Base-by-base conservation (phyloP, 192 early-diverging fungal species). In the Backusella australiensis region DNA sequence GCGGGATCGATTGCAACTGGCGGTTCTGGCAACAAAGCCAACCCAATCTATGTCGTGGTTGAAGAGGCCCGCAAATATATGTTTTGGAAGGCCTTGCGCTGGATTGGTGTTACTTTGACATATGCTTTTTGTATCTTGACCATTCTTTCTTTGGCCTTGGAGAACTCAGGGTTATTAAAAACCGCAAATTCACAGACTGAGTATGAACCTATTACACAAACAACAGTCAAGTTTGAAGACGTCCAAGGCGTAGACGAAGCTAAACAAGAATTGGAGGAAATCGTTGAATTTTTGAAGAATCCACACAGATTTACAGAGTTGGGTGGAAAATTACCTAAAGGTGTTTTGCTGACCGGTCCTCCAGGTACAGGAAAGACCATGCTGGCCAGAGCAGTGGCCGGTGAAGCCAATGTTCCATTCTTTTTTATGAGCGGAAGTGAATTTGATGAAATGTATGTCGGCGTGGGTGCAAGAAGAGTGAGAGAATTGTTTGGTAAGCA, bases 391-490 rank as follows among this genome's bases (percentile, higher is more conserved):
- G 98, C 98, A 12, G 94, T 99, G 32, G 98, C 98, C 11, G 97
- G 97, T 15, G 97, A 99, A 83, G 97, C 98, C 15, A 95, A 90
- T 12, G 97, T 99, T 6, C 97, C 97, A 3, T 99, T 99, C 85
- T 99, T 99, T 81, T 97, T 97, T 81, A 98, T 99, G 97, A 92
- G 91, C 72, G 98, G 97, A 39, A 91, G 90, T 77, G 98, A 99
- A 86, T 99, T 99, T 90, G 98, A 98, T 85, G 97, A 99, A 82
- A 89, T 99, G 80, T 99, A 98, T 80, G 97, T 99, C 26, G 97
- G 97, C 74, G 96, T 99, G 15, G 98, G 98, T 19, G 96, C 93
- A 11, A 85, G 92, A 75, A 82, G 94, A 59, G 93, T 96, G 12
- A 90, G 95, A 21, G 94, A 96, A 76, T 86, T 96, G 6, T 96